phyloP scores from a whole-genome alignment of 257 asterid species.

The Forsythia viridissima region DNA sequence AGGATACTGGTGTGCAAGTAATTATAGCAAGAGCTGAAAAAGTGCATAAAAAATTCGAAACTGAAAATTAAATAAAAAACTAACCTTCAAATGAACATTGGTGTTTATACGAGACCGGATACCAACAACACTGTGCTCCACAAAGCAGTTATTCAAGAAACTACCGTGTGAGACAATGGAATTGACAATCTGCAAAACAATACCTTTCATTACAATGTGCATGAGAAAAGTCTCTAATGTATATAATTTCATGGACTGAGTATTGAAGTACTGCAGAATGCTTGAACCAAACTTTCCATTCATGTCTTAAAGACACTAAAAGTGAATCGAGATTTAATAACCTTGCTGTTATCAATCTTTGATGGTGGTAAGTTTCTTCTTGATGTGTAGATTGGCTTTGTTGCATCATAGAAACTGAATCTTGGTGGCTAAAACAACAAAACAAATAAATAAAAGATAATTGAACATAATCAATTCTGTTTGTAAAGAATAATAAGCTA shows the following conservation, averaged over 20 bases:
- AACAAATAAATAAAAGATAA: constrained; percentile 8
- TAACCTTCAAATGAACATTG: constrained; percentile 74
- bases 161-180: constrained; percentile 90
- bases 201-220: constrained; percentile 15
- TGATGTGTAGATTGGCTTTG: constrained; percentile 92
- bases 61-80: background rate
- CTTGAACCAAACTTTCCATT: background rate
- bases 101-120: constrained; percentile 86
- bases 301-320: background rate
- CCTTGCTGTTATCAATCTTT: constrained; percentile 87
- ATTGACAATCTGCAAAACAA: constrained; percentile 74
- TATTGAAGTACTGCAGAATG: background rate
- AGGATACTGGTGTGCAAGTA: background rate
- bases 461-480: background rate
- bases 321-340: constrained; percentile 22
- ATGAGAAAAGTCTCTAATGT: background rate
- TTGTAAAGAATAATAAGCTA: constrained; percentile 10
- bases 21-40: background rate
- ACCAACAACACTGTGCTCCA: constrained; percentile 93
- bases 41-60: background rate
- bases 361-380: constrained; percentile 98
- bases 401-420: constrained; percentile 92
- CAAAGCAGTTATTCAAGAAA: constrained; percentile 70
- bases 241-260: background rate
- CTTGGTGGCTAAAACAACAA: constrained; percentile 73